phyloP scores from a whole-genome alignment of 2,329 filamentous ascomycete genomes.

The Fusarium sp. region DNA sequence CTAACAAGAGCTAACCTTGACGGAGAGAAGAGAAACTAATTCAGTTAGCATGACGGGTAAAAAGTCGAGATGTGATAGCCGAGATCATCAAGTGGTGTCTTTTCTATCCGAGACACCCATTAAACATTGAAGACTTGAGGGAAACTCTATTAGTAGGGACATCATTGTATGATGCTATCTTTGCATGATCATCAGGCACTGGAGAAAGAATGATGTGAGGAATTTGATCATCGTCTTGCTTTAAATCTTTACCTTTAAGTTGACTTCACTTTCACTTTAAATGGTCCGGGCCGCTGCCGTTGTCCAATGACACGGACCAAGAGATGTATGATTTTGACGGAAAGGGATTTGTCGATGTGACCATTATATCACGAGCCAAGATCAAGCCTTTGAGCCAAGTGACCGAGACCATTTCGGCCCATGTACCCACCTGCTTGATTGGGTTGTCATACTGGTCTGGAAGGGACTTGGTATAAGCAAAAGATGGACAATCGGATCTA shows the following conservation, averaged over 20 bases:
- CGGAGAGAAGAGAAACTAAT: not conserved
- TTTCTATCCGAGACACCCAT: constrained; percentile 9
- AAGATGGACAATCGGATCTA: not conserved
- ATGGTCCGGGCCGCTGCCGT: constrained; percentile 32
- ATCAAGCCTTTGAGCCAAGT: constrained; percentile 5
- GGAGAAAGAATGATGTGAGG: constrained; percentile 12
- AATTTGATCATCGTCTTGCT: constrained; percentile 31
- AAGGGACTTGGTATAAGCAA: constrained; percentile 1
- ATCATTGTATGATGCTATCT: constrained; percentile 17
- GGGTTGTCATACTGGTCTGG: constrained; percentile 15
- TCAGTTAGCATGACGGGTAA: constrained; percentile 11
- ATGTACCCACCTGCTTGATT: constrained; percentile 30
- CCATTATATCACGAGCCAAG: constrained; percentile 5
- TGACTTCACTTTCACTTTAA: not conserved
- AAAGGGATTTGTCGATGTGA: constrained; percentile 2
- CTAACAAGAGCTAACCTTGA: not conserved
- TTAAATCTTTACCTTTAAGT: constrained; percentile 1
- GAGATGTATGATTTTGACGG: not conserved
- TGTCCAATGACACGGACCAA: constrained; percentile 20
- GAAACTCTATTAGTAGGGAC: constrained; percentile 24
- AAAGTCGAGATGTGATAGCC: constrained; percentile 26
- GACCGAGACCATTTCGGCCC: constrained; percentile 23
- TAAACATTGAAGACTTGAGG: not conserved
- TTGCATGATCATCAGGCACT: constrained; percentile 35
- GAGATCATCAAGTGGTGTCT: constrained; percentile 7